Conservation (phyloP, 768 basidiomycete species). For the Amanita muscaria region DNA sequence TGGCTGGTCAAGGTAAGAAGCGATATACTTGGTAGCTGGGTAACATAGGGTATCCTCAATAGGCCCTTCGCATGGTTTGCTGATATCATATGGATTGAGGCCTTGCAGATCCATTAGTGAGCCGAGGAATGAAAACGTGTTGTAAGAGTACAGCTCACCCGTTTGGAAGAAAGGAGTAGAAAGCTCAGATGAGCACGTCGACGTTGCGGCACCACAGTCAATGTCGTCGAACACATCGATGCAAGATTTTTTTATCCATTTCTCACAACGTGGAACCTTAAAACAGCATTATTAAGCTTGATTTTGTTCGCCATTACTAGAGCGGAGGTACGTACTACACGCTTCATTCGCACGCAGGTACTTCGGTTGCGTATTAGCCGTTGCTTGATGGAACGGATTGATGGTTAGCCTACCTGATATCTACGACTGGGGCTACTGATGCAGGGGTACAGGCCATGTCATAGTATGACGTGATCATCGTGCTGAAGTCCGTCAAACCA, state of each 20-base stretch:
- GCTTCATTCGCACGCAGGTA: constrained; percentile 51
- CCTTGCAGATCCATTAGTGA: constrained; percentile 15
- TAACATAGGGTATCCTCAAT: constrained; percentile 47
- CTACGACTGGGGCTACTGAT: constrained; percentile 37
- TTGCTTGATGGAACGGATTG: constrained; percentile 23
- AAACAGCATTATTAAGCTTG: not conserved
- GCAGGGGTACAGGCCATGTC: constrained; percentile 50
- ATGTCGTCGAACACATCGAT: constrained; percentile 57
- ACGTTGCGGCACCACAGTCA: constrained; percentile 50
- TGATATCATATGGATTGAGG: constrained; percentile 64
- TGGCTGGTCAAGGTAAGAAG: constrained; percentile 51
- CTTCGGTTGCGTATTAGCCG: constrained; percentile 27
- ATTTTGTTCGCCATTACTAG: too few relatives aligned
- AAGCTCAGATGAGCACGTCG: constrained; percentile 53
- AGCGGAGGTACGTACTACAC: constrained; percentile 31
- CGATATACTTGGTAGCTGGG: constrained; percentile 39
- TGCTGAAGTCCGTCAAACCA: constrained; percentile 49
- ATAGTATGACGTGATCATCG: constrained; percentile 30
- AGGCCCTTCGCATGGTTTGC: constrained; percentile 45
- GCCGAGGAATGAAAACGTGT: too few relatives aligned
- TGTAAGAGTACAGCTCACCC: constrained; percentile 23
- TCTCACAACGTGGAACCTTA: constrained; percentile 58
- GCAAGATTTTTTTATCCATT: constrained; percentile 46
- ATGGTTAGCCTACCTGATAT: constrained; percentile 39
- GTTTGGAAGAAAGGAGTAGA: constrained; percentile 31